Evolutionary conservation across 768 basidiomycete species (phyloP), one percentile per base, ranked within the genome.

Genomic region (Lenzites betulinus): DNA sequence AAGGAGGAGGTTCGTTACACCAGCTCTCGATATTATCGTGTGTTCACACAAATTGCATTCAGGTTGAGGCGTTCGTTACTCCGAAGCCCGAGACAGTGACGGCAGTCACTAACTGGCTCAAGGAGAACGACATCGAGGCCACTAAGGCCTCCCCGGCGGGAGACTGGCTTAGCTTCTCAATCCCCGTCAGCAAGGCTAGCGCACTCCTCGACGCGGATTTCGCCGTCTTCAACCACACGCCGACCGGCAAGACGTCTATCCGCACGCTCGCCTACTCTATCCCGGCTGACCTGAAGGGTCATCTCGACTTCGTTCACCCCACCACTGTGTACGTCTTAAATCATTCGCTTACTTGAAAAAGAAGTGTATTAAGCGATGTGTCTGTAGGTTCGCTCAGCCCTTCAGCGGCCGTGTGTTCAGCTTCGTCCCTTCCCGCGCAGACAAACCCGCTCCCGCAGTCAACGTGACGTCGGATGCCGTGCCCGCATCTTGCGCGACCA

Each of bases 221-320:
- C 67, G 16, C 64, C 13, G 63, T 71, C n/a, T 78, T 75, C 66
- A 67, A 56, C 42, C 73, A 78, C 62, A 36, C 51, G 15, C 59
- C 58, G 1, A 71, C 70, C 39, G 74, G 75, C 50, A 63, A 51
- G 53, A 41, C 66, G 20, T 64, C 66, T 28, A 60, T 77, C 44
- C 72, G 76, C 48, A 77, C 77, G 6, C 69, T 79, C 25, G 54
- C 65, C 20, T 77, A 76, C 67, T 76, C 77, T 12, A 62, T 79
- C 41, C 77, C 77, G 7, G 44, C 65, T 13, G 65, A 65, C n/a
- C 69, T 79, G 15, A 61, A 68, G 47, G 61, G 56, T 1, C 69
- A 73, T 49, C 64, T 79, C 55, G 63, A 71, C 30, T 49, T 71
- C 20, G 65, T 78, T 23, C 71, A 73, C 60, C 74, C 74, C 13